Evolutionary conservation across 2,329 filamentous ascomycete species (phyloP), one percentile per base, ranked within the genome.

Genomic region (Exserohilum turcica): DNA sequence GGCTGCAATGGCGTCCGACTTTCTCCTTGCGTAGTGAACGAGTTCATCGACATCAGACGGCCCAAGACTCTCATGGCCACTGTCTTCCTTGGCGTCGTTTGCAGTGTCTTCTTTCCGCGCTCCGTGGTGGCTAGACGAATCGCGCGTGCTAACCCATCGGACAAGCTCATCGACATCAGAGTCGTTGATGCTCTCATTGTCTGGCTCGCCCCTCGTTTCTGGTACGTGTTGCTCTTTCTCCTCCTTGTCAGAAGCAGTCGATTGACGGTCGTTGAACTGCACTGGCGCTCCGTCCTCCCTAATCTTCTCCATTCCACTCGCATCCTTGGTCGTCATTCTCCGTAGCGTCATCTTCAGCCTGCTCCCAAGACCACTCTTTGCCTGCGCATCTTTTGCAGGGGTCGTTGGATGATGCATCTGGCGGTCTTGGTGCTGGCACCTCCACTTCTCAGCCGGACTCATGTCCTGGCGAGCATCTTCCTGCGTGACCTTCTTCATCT

Each of bases 91-190:
- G n/a, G 49, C 50, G n/a, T 50, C 15, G 6, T 16, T 10, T 12
- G 52, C 42, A 24, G 42, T 9, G 16, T 32, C 49, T 16, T 36
- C 48, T 37, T 48, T 48, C n/a, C 52, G 48, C 4, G 55, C 39
- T 56, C 71, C 66, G n/a, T 65, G 65, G 19, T 69, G 66, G 19
- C 65, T 67, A 6, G 66, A 60, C n/a, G 62, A 58, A 47, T 71
- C 68, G 31, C 63, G 56, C 51, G 64, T 56, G 39, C 68, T 72
- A 6, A 73, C 66, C 71, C 70, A 74, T 27, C 69, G 65, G 13
- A 72, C 63, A 3, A 74, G 21, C 1, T 72, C 70, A 19, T 74
- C 70, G 2, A 72, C 62, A 49, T 72, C 65, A 0, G 65, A 68
- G 32, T 73, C 61, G n/a, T 68, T 31, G 15, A 74, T 67, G 16